Evolutionary conservation across 2,329 filamentous ascomycete genomes (phyloP).

Genomic region (Clarireedia monteithiana): DNA sequence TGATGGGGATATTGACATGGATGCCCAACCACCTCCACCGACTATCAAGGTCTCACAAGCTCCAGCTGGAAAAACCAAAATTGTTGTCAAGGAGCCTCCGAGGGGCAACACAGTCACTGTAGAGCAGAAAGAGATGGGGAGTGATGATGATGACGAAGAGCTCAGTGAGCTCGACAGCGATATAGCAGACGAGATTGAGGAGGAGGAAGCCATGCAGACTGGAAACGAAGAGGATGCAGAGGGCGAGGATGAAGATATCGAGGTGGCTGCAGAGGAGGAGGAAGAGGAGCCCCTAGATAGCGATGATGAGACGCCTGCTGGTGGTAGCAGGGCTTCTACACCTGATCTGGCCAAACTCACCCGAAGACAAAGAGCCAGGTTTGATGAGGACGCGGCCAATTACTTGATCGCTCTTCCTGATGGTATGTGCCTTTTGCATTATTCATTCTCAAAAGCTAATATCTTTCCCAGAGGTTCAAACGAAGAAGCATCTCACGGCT

Average conservation of each 20-base stretch:
- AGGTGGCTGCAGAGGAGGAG: slow-evolving; percentile 33
- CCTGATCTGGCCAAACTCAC: slow-evolving; percentile 61
- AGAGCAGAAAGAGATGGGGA: slow-evolving; percentile 26
- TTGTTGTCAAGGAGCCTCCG: slow-evolving; percentile 21
- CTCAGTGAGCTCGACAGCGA: slow-evolving; percentile 29
- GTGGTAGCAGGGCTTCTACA: slow-evolving; percentile 46
- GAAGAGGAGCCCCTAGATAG: slow-evolving; percentile 27
- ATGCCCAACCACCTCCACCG: slow-evolving; percentile 24
- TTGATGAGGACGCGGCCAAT: slow-evolving; percentile 41
- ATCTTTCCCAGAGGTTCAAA: slow-evolving; percentile 48
- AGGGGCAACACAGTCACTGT: slow-evolving; percentile 20
- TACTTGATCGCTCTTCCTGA: slow-evolving; percentile 37
- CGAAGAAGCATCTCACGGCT: slow-evolving; percentile 64
- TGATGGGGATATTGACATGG: slow-evolving; percentile 34
- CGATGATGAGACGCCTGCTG: slow-evolving; percentile 35
- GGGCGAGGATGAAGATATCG: slow-evolving; percentile 40
- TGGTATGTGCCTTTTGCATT: slow-evolving; percentile 19
- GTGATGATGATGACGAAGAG: slow-evolving; percentile 31
- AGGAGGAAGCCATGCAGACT: slow-evolving; percentile 38
- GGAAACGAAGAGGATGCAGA: slow-evolving; percentile 34
- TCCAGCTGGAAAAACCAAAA: slow-evolving; percentile 19
- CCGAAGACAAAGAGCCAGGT: slow-evolving; percentile 55
- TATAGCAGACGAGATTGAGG: slow-evolving; percentile 38
- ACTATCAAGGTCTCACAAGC: slow-evolving; percentile 27
- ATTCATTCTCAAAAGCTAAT: slow-evolving; percentile 14